Conservation (phyloP, 2,329 filamentous ascomycete species). For the Aspergillus sergii region DNA sequence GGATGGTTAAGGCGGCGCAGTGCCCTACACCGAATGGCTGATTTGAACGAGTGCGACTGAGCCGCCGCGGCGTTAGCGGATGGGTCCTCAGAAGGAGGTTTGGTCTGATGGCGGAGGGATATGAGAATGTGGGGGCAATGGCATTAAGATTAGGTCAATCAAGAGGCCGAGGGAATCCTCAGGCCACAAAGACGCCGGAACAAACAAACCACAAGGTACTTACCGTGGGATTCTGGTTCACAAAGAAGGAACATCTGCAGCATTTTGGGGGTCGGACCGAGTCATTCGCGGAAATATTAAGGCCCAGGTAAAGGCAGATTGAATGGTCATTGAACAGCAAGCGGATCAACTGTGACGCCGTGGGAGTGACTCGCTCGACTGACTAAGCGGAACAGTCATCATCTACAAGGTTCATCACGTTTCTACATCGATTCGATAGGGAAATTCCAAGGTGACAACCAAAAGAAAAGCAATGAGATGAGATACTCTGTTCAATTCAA, state of each 20-base stretch:
- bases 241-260: slow-evolving; percentile 25
- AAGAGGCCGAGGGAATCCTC: slow-evolving; percentile 6
- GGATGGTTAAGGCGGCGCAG: slow-evolving; percentile 17
- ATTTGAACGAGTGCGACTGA: slow-evolving; percentile 35
- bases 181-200: slow-evolving; percentile 8
- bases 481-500: not conserved
- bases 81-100: slow-evolving; percentile 30
- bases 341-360: slow-evolving; percentile 26
- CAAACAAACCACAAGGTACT: slow-evolving; percentile 14
- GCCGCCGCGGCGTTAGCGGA: slow-evolving; percentile 25
- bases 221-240: slow-evolving; percentile 23
- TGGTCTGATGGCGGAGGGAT: slow-evolving; percentile 28
- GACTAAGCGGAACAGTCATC: slow-evolving; percentile 19
- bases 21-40: slow-evolving; percentile 34
- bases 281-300: slow-evolving; percentile 11
- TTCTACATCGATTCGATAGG: not conserved
- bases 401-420: not conserved
- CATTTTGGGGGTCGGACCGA: slow-evolving; percentile 22
- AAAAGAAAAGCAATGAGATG: not conserved
- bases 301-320: slow-evolving; percentile 9
- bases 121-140: slow-evolving; percentile 34
- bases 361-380: slow-evolving; percentile 14
- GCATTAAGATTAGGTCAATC: slow-evolving; percentile 16
- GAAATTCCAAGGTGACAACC: not conserved
- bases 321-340: slow-evolving; percentile 13